A percentile compares a stretch with the other conserved stretches of the same genome.
Conservation (phyloP, 305 asterid species). For the Solanum chacoense region DNA sequence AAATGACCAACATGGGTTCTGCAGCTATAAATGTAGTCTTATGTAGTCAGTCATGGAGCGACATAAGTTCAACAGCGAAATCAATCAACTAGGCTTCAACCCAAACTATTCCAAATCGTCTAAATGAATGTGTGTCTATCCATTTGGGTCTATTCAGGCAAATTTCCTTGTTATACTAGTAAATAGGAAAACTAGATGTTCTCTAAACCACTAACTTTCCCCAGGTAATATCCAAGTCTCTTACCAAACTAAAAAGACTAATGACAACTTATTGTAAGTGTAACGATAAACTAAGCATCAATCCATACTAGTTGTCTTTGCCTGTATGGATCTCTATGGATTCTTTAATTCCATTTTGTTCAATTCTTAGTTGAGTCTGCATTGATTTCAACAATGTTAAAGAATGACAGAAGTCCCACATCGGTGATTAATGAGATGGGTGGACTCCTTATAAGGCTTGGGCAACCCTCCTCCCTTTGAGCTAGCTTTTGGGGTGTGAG, state of each 20-base stretch:
- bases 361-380: neutral
- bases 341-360: neutral
- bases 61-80: neutral
- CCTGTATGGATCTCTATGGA: neutral
- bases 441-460: no score
- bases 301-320: neutral
- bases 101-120: neutral
- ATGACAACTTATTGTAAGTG: neutral
- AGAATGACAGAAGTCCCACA: no score
- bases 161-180: neutral
- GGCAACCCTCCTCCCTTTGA: no score
- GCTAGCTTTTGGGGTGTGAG: no score
- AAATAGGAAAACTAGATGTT: neutral
- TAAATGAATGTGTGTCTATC: neutral
- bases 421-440: no score
- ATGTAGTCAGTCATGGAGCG: neutral
- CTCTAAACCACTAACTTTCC: neutral
- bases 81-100: neutral
- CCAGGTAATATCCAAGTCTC: neutral
- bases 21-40: neutral
- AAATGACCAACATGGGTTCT: neutral
- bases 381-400: neutral
- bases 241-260: neutral
- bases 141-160: neutral
- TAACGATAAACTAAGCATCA: neutral